phyloP scores from a whole-genome alignment of 1,284 basidiomycete genomes.

The Golubevia pallescens region DNA sequence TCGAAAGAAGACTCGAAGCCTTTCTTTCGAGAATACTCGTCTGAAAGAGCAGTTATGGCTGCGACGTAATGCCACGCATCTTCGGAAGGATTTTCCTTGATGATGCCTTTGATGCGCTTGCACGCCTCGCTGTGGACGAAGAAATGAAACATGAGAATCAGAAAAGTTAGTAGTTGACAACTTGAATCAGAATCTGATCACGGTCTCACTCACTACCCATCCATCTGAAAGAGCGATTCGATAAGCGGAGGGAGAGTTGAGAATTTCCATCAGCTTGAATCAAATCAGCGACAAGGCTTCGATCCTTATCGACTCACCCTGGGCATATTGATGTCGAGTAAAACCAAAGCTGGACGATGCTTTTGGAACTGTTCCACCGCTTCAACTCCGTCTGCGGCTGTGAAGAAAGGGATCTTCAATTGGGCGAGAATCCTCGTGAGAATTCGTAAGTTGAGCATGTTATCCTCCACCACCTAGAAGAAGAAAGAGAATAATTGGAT shows the following conservation, averaged over 20 bases:
- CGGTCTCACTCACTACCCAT: too few species aligned
- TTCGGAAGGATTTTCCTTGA: constrained; percentile 2
- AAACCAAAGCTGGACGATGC: constrained; percentile 26
- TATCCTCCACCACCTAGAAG: constrained; percentile 43
- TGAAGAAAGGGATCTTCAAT: constrained; percentile 27
- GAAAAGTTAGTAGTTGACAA: too few species aligned
- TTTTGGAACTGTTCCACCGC: constrained; percentile 30
- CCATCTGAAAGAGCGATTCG: too few species aligned
- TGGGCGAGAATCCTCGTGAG: constrained; percentile 31
- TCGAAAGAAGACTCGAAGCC: constrained; percentile 38
- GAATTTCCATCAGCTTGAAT: too few species aligned
- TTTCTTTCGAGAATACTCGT: constrained; percentile 18
- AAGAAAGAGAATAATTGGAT: too few species aligned
- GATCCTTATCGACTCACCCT: constrained; percentile 48
- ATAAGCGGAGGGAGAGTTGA: too few species aligned
- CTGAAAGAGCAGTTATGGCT: constrained; percentile 33
- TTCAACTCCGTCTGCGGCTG: constrained; percentile 37
- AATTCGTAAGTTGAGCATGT: constrained; percentile 46
- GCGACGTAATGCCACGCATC: constrained; percentile 20
- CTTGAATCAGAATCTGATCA: too few species aligned
- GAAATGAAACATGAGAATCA: too few species aligned
- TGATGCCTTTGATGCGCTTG: constrained; percentile 28
- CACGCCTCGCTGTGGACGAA: too few species aligned
- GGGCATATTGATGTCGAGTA: constrained; percentile 59
- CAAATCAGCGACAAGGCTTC: too few species aligned